Conservation (phyloP, 139 green algal species). For the Yamagishiella unicocca region DNA sequence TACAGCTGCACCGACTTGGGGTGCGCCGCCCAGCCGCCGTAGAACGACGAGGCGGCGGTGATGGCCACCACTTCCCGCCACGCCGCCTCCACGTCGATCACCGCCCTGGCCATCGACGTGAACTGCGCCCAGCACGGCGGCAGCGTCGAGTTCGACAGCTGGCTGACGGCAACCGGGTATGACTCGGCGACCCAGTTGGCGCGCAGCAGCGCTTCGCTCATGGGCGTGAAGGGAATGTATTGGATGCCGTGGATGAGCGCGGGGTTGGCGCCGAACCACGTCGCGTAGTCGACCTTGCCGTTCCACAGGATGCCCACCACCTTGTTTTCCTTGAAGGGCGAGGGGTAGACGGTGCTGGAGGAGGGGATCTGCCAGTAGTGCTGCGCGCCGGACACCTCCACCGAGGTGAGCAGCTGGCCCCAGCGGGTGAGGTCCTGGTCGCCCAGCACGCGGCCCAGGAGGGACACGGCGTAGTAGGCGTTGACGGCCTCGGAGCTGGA, state of each 20-base stretch:
- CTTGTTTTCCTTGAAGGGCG: slow-evolving; percentile 51
- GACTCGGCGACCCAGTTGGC: background rate
- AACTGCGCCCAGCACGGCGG: background rate
- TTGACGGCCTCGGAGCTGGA: slow-evolving; percentile 63
- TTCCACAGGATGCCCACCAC: slow-evolving; percentile 63
- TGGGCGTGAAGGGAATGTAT: slow-evolving; percentile 52
- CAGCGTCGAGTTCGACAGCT: background rate
- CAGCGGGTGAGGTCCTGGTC: slow-evolving; percentile 47
- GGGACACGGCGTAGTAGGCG: slow-evolving; percentile 62
- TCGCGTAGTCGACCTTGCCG: slow-evolving; percentile 60
- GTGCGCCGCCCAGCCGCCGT: slow-evolving; percentile 3
- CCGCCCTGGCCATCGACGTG: background rate
- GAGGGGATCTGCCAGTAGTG: slow-evolving; percentile 60
- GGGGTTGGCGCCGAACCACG: slow-evolving; percentile 60
- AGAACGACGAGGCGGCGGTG: background rate
- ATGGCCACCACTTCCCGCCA: background rate
- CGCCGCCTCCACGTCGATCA: background rate
- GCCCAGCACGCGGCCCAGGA: slow-evolving; percentile 50
- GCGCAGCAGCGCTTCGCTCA: slow-evolving; percentile 7
- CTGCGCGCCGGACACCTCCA: slow-evolving; percentile 47
- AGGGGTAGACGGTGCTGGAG: slow-evolving; percentile 29
- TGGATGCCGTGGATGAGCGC: slow-evolving; percentile 66
- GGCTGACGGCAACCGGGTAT: background rate
- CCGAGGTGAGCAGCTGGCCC: slow-evolving; percentile 48
- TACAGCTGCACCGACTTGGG: slow-evolving; percentile 27